Evolutionary conservation across 305 asterid genomes (phyloP).

Genomic region (Solanum hybrid): DNA sequence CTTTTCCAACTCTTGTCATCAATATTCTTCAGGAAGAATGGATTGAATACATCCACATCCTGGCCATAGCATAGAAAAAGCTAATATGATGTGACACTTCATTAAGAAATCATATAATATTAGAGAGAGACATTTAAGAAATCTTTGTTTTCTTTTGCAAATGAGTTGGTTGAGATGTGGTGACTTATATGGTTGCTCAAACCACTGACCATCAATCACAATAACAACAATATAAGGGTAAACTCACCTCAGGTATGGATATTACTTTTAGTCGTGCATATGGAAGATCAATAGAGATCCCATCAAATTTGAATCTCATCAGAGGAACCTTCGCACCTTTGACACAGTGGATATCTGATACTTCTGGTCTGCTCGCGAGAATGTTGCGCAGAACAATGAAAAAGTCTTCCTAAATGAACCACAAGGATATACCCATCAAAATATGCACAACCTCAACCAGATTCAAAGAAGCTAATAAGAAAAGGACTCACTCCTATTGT

Average conservation of each 20-base stretch:
- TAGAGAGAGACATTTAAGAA: neutral
- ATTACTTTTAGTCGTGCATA: slow-evolving; percentile 38
- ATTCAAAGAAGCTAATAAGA: neutral
- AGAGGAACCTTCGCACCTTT: slow-evolving; percentile 55
- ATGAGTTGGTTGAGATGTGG: neutral
- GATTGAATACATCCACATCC: slow-evolving; percentile 43
- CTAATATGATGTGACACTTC: neutral
- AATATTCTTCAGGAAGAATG: slow-evolving; percentile 31
- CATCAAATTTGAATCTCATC: slow-evolving; percentile 47
- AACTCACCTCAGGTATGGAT: slow-evolving; percentile 40
- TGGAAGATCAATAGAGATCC: slow-evolving; percentile 39
- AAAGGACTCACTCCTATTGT: slow-evolving; percentile 30
- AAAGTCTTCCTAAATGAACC: slow-evolving; percentile 38
- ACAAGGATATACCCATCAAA: neutral
- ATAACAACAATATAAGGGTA: neutral
- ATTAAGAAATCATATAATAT: neutral
- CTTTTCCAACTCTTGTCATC: slow-evolving; percentile 53
- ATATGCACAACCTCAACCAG: neutral
- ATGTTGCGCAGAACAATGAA: slow-evolving; percentile 31
- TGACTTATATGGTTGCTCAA: neutral
- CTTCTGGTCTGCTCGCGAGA: slow-evolving; percentile 38
- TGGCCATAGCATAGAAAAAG: slow-evolving; percentile 3
- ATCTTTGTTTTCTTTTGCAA: neutral
- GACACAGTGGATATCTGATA: slow-evolving; percentile 39
- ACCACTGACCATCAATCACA: neutral